Evolutionary conservation across 2,329 filamentous ascomycete genomes (phyloP).

Genomic region (Thielaviopsis euricoi): DNA sequence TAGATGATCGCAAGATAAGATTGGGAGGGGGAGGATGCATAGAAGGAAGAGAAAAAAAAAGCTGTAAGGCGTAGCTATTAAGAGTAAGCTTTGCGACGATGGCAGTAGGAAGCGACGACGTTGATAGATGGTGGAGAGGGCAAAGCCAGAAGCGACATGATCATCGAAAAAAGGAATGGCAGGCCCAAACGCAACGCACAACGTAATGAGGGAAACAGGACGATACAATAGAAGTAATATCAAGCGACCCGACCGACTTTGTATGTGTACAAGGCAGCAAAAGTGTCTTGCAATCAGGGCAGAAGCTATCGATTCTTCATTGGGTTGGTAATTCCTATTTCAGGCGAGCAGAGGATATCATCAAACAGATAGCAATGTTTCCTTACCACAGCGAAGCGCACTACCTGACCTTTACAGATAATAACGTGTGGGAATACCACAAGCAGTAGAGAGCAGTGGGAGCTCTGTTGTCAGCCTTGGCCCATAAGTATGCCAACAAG

Average conservation of each 20-base stretch:
- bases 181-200: neutral
- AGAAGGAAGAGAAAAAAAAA: neutral
- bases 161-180: constrained; percentile 1
- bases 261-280: neutral
- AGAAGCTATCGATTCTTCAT: no score
- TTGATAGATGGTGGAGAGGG: neutral
- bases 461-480: no score
- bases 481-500: no score
- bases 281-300: no score
- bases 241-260: neutral
- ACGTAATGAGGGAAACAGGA: neutral
- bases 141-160: constrained; percentile 6
- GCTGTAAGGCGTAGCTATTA: no score
- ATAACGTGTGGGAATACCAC: no score
- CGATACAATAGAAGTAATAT: neutral
- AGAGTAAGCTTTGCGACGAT: neutral
- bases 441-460: no score
- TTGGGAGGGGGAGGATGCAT: neutral
- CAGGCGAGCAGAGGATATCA: no score
- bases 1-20: neutral
- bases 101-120: neutral
- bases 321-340: no score
- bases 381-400: no score
- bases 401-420: no score
- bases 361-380: no score